A percentile compares a stretch with the other conserved stretches of the same genome.
These are phyloP conservation scores for Talaromyces sp. DNA, from an alignment of 2,329 filamentous ascomycete genomes.

Conservation along the genomic window DNA sequence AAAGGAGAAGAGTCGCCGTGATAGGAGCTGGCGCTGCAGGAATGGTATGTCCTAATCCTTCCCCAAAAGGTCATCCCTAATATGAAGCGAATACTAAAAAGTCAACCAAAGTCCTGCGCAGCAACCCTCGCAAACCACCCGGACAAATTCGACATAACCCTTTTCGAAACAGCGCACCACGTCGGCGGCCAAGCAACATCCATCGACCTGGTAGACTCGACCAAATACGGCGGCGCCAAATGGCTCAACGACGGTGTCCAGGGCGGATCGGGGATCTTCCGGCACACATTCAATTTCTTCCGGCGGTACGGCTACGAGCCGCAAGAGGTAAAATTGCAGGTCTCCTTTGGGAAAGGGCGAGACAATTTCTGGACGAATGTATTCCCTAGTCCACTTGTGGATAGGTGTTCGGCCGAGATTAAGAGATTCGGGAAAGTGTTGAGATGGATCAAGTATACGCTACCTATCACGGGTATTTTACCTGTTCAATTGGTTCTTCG, in stretches of 20 bases:
- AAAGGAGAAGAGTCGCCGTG: constrained; percentile 51
- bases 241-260: constrained; percentile 61
- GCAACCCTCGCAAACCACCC: constrained; percentile 62
- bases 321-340: constrained; percentile 54
- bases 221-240: constrained; percentile 53
- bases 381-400: constrained; percentile 53
- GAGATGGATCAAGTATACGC: constrained; percentile 51
- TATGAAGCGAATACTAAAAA: constrained; percentile 14
- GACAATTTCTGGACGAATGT: constrained; percentile 59
- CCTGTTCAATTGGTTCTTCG: constrained; percentile 61
- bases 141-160: constrained; percentile 59
- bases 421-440: constrained; percentile 51
- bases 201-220: constrained; percentile 51
- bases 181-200: constrained; percentile 59
- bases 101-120: constrained; percentile 52
- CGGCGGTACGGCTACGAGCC: constrained; percentile 52
- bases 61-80: too few relatives aligned
- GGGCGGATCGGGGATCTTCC: constrained; percentile 57
- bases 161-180: constrained; percentile 56
- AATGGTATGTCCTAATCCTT: constrained; percentile 41
- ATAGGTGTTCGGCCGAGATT: constrained; percentile 53
- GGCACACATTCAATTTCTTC: constrained; percentile 60
- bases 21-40: constrained; percentile 61
- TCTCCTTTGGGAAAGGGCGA: constrained; percentile 55
- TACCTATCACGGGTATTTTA: constrained; percentile 52